These are phyloP conservation scores for Babesia divergens DNA, from an alignment of 169 alveolate species.

Conservation along the genomic window DNA sequence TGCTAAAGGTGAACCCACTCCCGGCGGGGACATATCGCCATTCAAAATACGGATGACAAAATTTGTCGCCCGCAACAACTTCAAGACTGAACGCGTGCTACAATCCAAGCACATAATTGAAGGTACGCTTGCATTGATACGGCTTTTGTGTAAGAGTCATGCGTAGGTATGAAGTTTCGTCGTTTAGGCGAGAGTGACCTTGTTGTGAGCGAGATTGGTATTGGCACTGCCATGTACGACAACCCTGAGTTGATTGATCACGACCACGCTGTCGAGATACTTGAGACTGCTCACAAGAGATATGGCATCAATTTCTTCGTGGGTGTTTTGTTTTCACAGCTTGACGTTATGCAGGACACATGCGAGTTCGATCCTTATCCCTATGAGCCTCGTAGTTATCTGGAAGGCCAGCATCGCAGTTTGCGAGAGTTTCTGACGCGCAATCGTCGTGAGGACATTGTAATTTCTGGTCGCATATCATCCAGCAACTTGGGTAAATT, in stretches of 20 bases:
- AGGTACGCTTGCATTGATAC: background rate
- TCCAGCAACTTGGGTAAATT: conserved; percentile 59
- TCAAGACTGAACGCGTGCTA: conserved; percentile 3
- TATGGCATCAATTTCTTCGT: conserved; percentile 79
- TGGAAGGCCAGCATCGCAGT: conserved; percentile 70
- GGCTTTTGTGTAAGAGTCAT: background rate
- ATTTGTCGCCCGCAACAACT: conserved; percentile 17
- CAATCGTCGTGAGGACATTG: conserved; percentile 60
- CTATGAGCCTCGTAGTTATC: conserved; percentile 71
- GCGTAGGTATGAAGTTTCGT: conserved; percentile 68
- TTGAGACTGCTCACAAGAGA: conserved; percentile 74
- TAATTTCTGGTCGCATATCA: conserved; percentile 58
- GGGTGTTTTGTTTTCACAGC: background rate
- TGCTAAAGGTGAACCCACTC: too few relatives aligned
- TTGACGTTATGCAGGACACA: conserved; percentile 60
- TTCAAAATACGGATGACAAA: background rate
- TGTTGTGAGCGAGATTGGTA: conserved; percentile 74
- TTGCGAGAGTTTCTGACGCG: conserved; percentile 61
- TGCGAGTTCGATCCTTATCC: conserved; percentile 83
- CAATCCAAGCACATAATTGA: conserved; percentile 32
- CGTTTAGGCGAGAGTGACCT: conserved; percentile 70
- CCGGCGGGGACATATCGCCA: background rate
- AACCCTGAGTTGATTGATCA: conserved; percentile 73
- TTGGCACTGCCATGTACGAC: conserved; percentile 78
- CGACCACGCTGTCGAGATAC: conserved; percentile 71